Conservation (phyloP, 495 filamentous ascomycete genomes). For the Acidomyces sp. region DNA sequence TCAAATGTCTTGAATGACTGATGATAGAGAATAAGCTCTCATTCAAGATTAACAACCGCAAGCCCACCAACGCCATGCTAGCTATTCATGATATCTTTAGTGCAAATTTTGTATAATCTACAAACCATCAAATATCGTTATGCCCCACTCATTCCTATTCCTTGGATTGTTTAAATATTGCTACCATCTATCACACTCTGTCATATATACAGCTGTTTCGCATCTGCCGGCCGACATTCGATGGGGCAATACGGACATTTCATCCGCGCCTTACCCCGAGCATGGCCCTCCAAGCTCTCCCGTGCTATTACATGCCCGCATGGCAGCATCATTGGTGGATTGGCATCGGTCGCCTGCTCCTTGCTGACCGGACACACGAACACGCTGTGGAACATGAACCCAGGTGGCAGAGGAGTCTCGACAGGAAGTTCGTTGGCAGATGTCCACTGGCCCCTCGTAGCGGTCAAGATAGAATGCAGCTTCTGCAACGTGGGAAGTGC, state of each 20-base stretch:
- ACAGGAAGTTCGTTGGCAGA: constrained; percentile 79
- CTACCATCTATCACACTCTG: not conserved
- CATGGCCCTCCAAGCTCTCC: constrained; percentile 60
- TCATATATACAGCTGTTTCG: constrained; percentile 54
- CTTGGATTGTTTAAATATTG: too few relatives aligned
- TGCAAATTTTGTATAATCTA: too few relatives aligned
- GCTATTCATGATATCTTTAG: too few relatives aligned
- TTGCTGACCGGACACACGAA: constrained; percentile 97
- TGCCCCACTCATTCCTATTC: too few relatives aligned
- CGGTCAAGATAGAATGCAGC: constrained; percentile 64
- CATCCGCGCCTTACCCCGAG: constrained; percentile 61
- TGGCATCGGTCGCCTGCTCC: constrained; percentile 83
- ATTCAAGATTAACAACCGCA: too few relatives aligned
- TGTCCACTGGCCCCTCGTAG: constrained; percentile 89
- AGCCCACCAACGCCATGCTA: too few relatives aligned
- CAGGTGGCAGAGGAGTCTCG: constrained; percentile 74
- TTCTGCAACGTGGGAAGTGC: constrained; percentile 78
- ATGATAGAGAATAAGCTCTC: too few relatives aligned
- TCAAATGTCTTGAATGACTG: too few relatives aligned
- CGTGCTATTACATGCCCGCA: constrained; percentile 89
- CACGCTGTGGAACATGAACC: constrained; percentile 87
- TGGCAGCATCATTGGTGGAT: constrained; percentile 95
- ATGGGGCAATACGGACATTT: constrained; percentile 95
- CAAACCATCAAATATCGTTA: too few relatives aligned
- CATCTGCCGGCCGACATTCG: constrained; percentile 65